Evolutionary conservation across 2,329 filamentous ascomycete genomes (phyloP), one percentile per base, ranked within the genome.

Genomic region (Exophiala oligosperma): DNA sequence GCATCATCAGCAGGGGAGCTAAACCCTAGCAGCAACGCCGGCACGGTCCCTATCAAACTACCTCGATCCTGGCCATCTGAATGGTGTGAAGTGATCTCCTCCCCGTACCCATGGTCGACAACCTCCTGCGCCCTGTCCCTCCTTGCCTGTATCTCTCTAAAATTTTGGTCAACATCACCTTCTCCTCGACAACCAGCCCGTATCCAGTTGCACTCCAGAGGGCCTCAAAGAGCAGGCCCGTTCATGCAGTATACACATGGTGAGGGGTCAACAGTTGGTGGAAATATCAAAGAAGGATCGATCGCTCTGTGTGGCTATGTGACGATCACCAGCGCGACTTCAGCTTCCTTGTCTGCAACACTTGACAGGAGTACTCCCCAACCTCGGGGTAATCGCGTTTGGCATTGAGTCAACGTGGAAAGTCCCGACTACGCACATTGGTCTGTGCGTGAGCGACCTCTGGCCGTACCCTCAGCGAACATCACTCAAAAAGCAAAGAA

Each of bases 131-230:
- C 51, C 50, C 47, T 44, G 53, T 59, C 44, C 54, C 50, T 49
- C 58, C 29, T 50, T 44, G 54, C 54, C 51, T 44, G 46, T 54
- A n/a, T 52, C 48, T 44, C 41, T 55, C 56, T 57, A 47, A 56
- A 52, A 60, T 49, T 59, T 47, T n/a, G 50, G 44, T 56, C 48
- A 50, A 60, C 51, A 57, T 60, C 57, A 58, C 57, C 46, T 46
- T 43, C 54, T 26, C 52, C 55, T 58, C 50, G 50, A 54, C 49
- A 28, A 51, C 53, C 41, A 49, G 17, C 56, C 35, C 40, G 54
- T 44, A 48, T 44, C 60, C 54, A 60, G 59, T 60, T 59, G 54
- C 41, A 43, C 49, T 51, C 40, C 50, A 29, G 48, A 58, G 28
- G 28, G 47, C 37, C 50, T 53, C 58, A 54, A 60, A 57, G 53